A percentile compares a stretch with the other conserved stretches of the same genome.
These are phyloP conservation scores for Thalassiosira exigua DNA, from an alignment of 352 stramenopile genomes.

Conservation along the genomic window DNA sequence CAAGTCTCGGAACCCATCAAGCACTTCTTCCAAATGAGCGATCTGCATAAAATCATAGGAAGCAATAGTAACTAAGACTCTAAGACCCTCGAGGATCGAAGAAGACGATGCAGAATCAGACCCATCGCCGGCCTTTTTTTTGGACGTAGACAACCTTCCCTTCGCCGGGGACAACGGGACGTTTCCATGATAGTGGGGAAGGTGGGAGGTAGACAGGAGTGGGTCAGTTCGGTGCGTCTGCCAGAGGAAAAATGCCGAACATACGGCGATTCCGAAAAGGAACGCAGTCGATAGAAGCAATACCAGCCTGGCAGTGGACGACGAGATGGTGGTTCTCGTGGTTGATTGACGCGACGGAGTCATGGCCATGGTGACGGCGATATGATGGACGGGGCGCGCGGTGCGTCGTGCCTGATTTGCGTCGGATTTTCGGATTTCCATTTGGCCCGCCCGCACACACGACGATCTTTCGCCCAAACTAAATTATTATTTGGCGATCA, in stretches of 20 bases:
- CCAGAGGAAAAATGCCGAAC: slow-evolving; percentile 50
- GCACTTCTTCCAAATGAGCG: slow-evolving; percentile 80
- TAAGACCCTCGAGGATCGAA: slow-evolving; percentile 54
- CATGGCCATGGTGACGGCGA: too few species aligned
- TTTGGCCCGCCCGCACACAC: too few species aligned
- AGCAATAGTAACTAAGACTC: slow-evolving; percentile 76
- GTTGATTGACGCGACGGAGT: too few species aligned
- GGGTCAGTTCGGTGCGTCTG: slow-evolving; percentile 42
- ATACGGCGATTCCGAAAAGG: slow-evolving; percentile 33
- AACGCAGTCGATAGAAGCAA: slow-evolving; percentile 43
- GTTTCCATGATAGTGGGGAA: slow-evolving; percentile 25
- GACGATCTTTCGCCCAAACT: too few species aligned
- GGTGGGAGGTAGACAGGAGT: slow-evolving; percentile 13
- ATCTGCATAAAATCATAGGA: slow-evolving; percentile 82
- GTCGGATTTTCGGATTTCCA: too few species aligned
- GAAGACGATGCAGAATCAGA: not conserved
- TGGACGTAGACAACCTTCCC: not conserved
- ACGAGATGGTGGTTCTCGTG: too few species aligned
- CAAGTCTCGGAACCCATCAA: slow-evolving; percentile 76
- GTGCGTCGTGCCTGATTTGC: too few species aligned
- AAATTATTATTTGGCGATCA: too few species aligned
- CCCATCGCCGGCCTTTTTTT: not conserved
- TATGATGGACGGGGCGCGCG: too few species aligned
- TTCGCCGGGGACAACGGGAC: slow-evolving; percentile 5
- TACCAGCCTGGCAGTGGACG: slow-evolving; percentile 7